phyloP scores from a whole-genome alignment of 495 filamentous ascomycete species.

The Neurospora tetraspora region DNA sequence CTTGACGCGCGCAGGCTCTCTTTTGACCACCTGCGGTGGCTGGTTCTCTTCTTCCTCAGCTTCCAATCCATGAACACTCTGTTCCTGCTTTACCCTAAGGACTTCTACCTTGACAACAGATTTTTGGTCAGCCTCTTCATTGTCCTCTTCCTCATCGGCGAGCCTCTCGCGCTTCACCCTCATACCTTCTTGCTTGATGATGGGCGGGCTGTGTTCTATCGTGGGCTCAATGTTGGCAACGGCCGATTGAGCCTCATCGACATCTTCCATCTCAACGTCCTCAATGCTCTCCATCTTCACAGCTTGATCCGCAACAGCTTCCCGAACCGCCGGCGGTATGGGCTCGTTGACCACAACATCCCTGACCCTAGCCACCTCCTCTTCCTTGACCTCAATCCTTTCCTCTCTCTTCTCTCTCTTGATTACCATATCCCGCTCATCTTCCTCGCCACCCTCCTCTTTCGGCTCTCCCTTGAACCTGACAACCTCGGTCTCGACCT shows the following conservation, averaged over 20 bases:
- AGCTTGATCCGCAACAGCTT: background rate
- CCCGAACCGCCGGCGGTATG: background rate
- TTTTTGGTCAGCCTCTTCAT: background rate
- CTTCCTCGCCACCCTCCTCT: slow-evolving; percentile 1
- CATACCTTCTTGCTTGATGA: background rate
- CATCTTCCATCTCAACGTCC: background rate
- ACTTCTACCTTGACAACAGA: slow-evolving; percentile 1
- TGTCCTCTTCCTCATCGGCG: background rate
- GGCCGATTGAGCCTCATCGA: background rate
- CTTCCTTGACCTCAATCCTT: slow-evolving; percentile 1
- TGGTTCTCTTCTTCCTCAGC: background rate
- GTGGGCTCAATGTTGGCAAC: background rate
- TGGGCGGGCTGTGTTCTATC: background rate
- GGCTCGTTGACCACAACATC: background rate
- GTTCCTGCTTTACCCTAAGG: background rate
- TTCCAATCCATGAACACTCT: background rate
- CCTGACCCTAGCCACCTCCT: background rate
- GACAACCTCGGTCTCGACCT: slow-evolving; percentile 18
- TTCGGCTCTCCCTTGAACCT: slow-evolving; percentile 12
- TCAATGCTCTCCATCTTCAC: background rate
- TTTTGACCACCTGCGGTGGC: background rate
- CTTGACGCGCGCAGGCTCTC: background rate
- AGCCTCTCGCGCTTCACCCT: background rate
- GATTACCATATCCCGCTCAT: slow-evolving; percentile 10
- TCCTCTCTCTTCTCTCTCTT: slow-evolving; percentile 16